These are phyloP conservation scores for Coemansia sp. DNA, from an alignment of 371 early-diverging fungal species.

Conservation along the genomic window DNA sequence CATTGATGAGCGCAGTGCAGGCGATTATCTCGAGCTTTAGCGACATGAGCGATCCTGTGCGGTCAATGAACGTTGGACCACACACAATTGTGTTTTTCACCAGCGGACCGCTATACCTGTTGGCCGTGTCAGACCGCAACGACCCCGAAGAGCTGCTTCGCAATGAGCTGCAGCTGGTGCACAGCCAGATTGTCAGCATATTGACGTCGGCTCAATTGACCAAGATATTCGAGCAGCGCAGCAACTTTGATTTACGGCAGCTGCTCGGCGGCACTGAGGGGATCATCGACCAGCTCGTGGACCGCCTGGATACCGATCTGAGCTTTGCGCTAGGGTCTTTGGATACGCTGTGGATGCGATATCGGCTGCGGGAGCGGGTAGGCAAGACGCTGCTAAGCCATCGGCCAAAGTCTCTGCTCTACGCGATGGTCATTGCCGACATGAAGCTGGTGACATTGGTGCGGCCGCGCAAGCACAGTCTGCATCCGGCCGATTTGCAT, in stretches of 20 bases:
- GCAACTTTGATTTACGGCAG: conserved; percentile 87
- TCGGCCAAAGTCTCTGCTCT: conserved; percentile 59
- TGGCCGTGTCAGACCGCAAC: conserved; percentile 76
- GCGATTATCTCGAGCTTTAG: conserved; percentile 86
- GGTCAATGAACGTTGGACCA: conserved; percentile 73
- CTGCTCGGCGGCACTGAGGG: conserved; percentile 80
- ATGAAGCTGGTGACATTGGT: conserved; percentile 74
- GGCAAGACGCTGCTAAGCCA: conserved; percentile 62
- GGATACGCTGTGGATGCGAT: conserved; percentile 68
- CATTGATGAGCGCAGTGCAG: conserved; percentile 88
- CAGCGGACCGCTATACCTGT: conserved; percentile 79
- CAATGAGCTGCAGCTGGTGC: conserved; percentile 75
- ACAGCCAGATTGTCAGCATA: conserved; percentile 84
- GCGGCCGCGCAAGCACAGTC: conserved; percentile 71
- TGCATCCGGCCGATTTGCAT: conserved; percentile 84
- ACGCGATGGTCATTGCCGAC: conserved; percentile 75
- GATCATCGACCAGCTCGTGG: conserved; percentile 78
- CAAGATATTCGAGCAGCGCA: conserved; percentile 80
- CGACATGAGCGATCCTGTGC: conserved; percentile 76
- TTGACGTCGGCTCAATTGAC: conserved; percentile 80
- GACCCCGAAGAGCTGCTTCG: conserved; percentile 81
- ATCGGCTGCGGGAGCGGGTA: conserved; percentile 64
- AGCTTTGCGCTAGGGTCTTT: conserved; percentile 78
- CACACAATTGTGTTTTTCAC: conserved; percentile 82
- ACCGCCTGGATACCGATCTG: conserved; percentile 67